phyloP scores from a whole-genome alignment of 2,329 filamentous ascomycete genomes.

The Rutstroemia sp. region DNA sequence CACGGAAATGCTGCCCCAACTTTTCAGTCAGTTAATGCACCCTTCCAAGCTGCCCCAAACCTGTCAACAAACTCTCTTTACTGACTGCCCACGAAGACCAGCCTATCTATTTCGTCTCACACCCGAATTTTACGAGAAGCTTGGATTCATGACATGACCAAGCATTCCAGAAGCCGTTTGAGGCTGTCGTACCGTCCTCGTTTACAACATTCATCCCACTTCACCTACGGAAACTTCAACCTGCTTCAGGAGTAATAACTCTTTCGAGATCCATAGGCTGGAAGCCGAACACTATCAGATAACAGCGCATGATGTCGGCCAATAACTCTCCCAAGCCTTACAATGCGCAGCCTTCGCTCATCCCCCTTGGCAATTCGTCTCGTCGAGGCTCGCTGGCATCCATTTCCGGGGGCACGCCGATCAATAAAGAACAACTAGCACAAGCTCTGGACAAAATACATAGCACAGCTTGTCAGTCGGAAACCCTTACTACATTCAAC shows the following conservation, averaged over 20 bases:
- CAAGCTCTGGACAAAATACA: conserved; percentile 83
- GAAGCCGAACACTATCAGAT: neutral
- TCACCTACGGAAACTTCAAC: neutral
- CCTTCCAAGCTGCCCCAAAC: neutral
- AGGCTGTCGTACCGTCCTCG: conserved; percentile 1
- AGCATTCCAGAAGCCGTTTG: neutral
- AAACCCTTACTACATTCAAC: conserved; percentile 85
- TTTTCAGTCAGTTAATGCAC: neutral
- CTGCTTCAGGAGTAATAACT: neutral
- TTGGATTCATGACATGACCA: conserved; percentile 6
- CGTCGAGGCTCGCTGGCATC: conserved; percentile 43
- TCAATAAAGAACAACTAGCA: conserved; percentile 68
- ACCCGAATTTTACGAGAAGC: neutral
- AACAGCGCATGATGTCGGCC: conserved; percentile 23
- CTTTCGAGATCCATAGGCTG: neutral
- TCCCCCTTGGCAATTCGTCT: conserved; percentile 22
- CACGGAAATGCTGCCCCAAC: conserved; percentile 7
- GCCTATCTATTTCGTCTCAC: neutral
- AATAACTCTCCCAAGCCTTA: conserved; percentile 23
- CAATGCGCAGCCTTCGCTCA: conserved; percentile 14
- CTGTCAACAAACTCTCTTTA: neutral
- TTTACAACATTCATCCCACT: neutral
- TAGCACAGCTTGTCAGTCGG: conserved; percentile 76
- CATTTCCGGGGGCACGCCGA: conserved; percentile 38
- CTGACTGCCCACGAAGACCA: neutral